Evolutionary conservation across 2,329 filamentous ascomycete species (phyloP), one percentile per base, ranked within the genome.

Genomic region (Penicillium digitatum): DNA sequence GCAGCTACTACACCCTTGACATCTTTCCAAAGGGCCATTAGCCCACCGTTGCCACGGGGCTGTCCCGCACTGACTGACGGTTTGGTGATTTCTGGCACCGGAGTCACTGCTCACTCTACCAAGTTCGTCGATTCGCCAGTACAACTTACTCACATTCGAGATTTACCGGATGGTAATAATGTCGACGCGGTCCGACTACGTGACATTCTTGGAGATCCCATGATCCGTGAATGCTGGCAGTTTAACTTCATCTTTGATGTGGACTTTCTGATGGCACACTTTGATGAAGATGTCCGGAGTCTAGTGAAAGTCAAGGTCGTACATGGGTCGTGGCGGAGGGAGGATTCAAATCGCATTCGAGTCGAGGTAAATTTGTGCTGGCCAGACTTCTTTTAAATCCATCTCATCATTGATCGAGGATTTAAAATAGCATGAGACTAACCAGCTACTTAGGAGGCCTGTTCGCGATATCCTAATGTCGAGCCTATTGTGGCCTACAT

Each of bases 401-500:
- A 31, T 18, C 16, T 24, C 6, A 34, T 26, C 20, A 24, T 5
- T 48, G 1, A 14, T 31, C 9, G 5, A 40, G 16, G 40, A 26
- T 2, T 29, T 29, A 20, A 24, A 45, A 7, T 37, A 7, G 11
- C 24, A 26, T 22, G n/a, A 12, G 12, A 52, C 22, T 50, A n/a
- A 50, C 14, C 8, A 20, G 20, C 22, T 11, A 14, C 8, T 52
- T 52, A 90, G 86, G 78, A 85, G 68, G 78, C 82, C 63, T 86
- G 86, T 46, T 69, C 78, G 14, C 77, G 78, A 14, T 85, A 87
- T 66, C 67, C 78, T 2, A 93, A 94, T 67, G 81, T 94, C 22
- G 78, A 83, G 22, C 78, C 91, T 1, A 85, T 91, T 57, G 78
- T 82, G 16, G 90, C 90, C 0, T 90, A 85, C 56, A 87, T 95